Base-by-base conservation (phyloP, 1,284 basidiomycete genomes). In the Ceratobasidium sp. region DNA sequence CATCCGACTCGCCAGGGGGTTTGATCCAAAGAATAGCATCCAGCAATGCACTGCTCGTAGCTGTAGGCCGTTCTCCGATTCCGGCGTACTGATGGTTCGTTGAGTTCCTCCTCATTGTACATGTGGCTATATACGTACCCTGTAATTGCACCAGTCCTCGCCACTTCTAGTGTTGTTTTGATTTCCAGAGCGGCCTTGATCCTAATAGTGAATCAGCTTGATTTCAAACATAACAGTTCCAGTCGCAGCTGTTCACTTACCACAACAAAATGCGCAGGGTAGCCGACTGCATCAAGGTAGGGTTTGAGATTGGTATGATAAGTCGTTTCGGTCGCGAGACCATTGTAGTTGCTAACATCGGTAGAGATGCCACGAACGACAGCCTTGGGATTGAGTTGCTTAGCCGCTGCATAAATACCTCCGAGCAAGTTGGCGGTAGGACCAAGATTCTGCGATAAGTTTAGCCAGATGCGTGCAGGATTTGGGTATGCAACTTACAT, bases 121-220 rank as follows among this genome's bases (percentile, higher is more conserved):
- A 7, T 15, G 31, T 15, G 38, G 17, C 1, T 8, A 20, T 8
- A 25, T 17, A 22, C 31, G 2, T 60, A 60, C 57, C 57, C 49
- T 60, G 57, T 47, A 49, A 32, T 60, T 60, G 42, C 57, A 60
- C 57, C 57, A 60, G 42, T 60, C 57, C 13, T 25, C 25, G 2
- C 57, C 57, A 13, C 42, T 47, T 45, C 57, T 60, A 1, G 57
- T 47, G 29, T 47, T 32, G 15, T 60, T 60, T 27, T 60, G 57
- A 42, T 60, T 60, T 34, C 57, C 57, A 49, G 57, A 60, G 15
- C 57, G 57, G n/a, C 57, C 31, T 60, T 60, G 57, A 20, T 60
- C 57, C 57, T 60, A 43, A 45, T 45, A 5, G 22, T 5, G 13
- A 15, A 22, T 45, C 43, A 45, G 13, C 22, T 2, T 8, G 4